Evolutionary conservation across 2,329 filamentous ascomycete genomes (phyloP), one percentile per base, ranked within the genome.

Genomic region (Blumeria hordei): DNA sequence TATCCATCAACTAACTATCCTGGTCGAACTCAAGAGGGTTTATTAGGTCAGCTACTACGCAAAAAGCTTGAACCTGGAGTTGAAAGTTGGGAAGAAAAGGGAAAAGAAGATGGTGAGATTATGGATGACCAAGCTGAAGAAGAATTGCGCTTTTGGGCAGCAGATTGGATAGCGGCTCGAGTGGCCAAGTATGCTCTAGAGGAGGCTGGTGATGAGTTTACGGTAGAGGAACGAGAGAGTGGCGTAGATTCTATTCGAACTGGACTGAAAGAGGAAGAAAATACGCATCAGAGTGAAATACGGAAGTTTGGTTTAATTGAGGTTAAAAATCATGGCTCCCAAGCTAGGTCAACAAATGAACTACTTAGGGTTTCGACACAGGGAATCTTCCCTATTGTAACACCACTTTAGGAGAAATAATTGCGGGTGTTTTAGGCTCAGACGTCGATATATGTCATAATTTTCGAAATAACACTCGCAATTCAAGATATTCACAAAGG

Each of bases 41-140:
- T 85, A 3, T 73, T 90, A 1, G 72, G 76, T 32, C 77, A 82
- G 61, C 72, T 94, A 1, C 71, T 93, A 35, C 81, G 86, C 41
- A 93, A 92, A 68, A 92, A 92, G 65, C 74, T 88, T 52, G 86
- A 92, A 60, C 85, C 85, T 0, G 74, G 77, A 28, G 80, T 88
- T 16, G 84, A 88, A 64, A 78, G 80, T 56, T 81, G 82, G 69
- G 79, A 90, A 32, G 75, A 78, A 21, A 70, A 78, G 54, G 82
- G 80, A 0, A 74, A 76, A 37, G 71, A 71, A 56, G 69, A 70
- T 55, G 60, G 62, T 39, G 43, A 11, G 6, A 59, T 54, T 52
- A 55, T 51, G 55, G 60, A 58, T 16, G 68, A 72, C 57, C 61
- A 70, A 1, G 73, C 80, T 54, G 67, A 81, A 41, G 70, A 74